Evolutionary conservation across 805 yeast species (phyloP).

Genomic region (Vanderwaltozyma yarrowii): DNA sequence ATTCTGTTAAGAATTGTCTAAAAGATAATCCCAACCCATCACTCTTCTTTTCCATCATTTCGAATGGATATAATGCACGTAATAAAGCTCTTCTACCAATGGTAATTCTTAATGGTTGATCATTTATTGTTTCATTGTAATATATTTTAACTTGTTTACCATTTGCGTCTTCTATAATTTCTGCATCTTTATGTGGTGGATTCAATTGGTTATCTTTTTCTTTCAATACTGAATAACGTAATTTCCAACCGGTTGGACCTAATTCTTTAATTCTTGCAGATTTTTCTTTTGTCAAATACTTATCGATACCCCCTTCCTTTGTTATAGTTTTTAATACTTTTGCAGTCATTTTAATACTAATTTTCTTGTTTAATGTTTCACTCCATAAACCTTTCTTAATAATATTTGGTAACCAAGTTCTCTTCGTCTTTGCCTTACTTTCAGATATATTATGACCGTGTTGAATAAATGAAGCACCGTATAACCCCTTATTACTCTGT

Average conservation of each 20-base stretch:
- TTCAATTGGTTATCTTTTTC: conserved; percentile 30
- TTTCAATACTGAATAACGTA: conserved; percentile 64
- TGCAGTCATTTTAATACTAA: conserved; percentile 59
- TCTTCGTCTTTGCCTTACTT: conserved; percentile 56
- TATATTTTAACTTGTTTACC: conserved; percentile 36
- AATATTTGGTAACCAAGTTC: conserved; percentile 79
- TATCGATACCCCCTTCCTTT: conserved; percentile 92
- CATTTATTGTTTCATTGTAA: conserved; percentile 35
- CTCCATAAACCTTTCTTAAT: conserved; percentile 74
- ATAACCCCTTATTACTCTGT: conserved; percentile 79
- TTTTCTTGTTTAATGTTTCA: conserved; percentile 50
- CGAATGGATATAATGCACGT: conserved; percentile 42
- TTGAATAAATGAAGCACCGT: conserved; percentile 77
- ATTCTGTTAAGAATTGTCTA: conserved; percentile 41
- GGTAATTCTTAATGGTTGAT: conserved; percentile 37
- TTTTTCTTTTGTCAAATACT: conserved; percentile 75
- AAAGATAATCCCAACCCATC: conserved; percentile 37
- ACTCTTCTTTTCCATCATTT: conserved; percentile 33
- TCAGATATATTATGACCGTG: conserved; percentile 75
- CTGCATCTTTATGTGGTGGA: conserved; percentile 32
- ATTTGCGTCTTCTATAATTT: conserved; percentile 24
- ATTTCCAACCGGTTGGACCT: conserved; percentile 87
- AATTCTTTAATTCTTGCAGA: conserved; percentile 85
- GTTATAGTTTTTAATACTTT: conserved; percentile 78
- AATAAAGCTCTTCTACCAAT: conserved; percentile 61